These are phyloP conservation scores for Apium graveolens DNA, from an alignment of 129 eudicot genomes.

Conservation along the genomic window DNA sequence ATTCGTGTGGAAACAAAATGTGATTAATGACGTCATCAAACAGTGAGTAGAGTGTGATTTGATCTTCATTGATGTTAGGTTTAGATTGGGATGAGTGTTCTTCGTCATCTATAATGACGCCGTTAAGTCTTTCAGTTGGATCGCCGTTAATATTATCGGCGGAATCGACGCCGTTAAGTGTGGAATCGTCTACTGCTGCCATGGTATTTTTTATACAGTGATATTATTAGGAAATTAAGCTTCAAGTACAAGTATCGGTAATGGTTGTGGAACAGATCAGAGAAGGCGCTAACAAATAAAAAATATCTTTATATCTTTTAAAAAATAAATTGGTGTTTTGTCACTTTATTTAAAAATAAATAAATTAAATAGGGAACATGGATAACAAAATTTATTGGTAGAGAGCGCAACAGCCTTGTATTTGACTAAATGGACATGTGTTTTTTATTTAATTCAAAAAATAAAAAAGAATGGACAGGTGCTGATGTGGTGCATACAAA, in stretches of 20 bases:
- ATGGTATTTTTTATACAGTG: neutral
- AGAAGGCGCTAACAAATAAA: no score
- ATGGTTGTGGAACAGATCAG: no score
- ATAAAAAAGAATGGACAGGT: no score
- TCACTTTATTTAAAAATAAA: no score
- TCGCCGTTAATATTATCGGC: neutral
- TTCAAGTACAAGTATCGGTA: neutral
- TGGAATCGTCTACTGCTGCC: neutral
- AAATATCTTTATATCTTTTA: no score
- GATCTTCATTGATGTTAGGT: slow-evolving; percentile 9
- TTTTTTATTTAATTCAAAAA: no score
- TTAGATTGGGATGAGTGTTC: slow-evolving; percentile 4
- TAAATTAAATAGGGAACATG: no score
- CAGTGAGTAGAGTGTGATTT: slow-evolving; percentile 31
- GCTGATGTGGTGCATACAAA: no score
- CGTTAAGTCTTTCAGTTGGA: slow-evolving; percentile 24
- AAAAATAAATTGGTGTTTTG: no score
- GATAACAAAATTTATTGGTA: no score
- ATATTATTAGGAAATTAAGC: neutral
- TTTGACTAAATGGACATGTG: no score
- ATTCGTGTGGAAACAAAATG: slow-evolving; percentile 29
- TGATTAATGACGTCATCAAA: slow-evolving; percentile 31
- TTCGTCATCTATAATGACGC: slow-evolving; percentile 8
- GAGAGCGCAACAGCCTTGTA: no score
- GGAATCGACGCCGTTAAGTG: neutral